These are phyloP conservation scores for Lactarius tabidus DNA, from an alignment of 768 basidiomycete genomes.

Conservation along the genomic window DNA sequence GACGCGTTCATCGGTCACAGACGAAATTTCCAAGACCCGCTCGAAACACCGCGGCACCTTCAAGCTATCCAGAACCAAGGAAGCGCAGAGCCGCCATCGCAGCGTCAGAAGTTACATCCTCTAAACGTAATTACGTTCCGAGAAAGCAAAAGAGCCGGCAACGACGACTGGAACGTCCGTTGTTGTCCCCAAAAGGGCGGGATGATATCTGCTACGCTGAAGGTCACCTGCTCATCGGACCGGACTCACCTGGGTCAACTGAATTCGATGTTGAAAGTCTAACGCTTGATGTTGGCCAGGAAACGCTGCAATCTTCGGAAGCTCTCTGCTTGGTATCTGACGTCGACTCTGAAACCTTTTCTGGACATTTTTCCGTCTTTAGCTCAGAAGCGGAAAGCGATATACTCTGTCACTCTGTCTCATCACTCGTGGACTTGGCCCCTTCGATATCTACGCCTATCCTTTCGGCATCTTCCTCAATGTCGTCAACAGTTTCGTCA, in stretches of 20 bases:
- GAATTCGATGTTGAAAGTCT: slow-evolving; percentile 2
- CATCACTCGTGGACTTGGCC: slow-evolving; percentile 26
- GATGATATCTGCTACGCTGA: neutral
- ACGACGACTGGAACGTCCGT: slow-evolving; percentile 3
- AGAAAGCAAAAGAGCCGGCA: slow-evolving; percentile 13
- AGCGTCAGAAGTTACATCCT: neutral
- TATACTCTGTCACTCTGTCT: slow-evolving; percentile 13
- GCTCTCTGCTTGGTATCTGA: slow-evolving; percentile 6
- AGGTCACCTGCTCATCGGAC: neutral
- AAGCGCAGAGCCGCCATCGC: slow-evolving; percentile 23
- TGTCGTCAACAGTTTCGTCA: slow-evolving; percentile 11
- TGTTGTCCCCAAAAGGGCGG: neutral
- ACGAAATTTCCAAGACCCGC: slow-evolving; percentile 14
- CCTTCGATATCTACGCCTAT: slow-evolving; percentile 9
- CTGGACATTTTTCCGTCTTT: slow-evolving; percentile 13
- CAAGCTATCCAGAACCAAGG: slow-evolving; percentile 11
- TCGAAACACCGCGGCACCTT: slow-evolving; percentile 3
- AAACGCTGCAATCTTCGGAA: neutral
- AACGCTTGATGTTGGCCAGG: neutral
- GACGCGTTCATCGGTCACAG: neutral
- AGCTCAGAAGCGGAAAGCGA: slow-evolving; percentile 3
- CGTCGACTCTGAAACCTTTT: neutral
- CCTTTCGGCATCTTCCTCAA: slow-evolving; percentile 15
- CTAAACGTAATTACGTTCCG: slow-evolving; percentile 12
- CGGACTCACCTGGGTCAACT: neutral